Evolutionary conservation across 2,329 filamentous ascomycete genomes (phyloP), one percentile per base, ranked within the genome.

Genomic region (Byssoonygena ceratinophila): DNA sequence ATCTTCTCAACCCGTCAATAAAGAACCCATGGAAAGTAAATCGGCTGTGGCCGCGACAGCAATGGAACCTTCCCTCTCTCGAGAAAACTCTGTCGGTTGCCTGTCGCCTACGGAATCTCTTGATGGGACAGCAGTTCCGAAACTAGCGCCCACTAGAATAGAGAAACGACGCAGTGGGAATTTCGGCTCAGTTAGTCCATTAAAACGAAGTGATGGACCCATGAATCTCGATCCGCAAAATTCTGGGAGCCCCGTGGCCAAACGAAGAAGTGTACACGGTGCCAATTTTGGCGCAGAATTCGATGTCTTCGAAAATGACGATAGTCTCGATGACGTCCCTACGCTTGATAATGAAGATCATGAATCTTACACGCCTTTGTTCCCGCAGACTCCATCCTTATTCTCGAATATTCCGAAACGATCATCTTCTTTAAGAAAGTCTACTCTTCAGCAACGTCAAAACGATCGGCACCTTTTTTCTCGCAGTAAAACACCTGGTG

Each of bases 151-250:
- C 55, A 70, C 73, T 41, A 69, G 70, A 48, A 68, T 74, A 41
- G 77, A 77, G 56, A 77, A 74, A 65, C 72, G 66, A 59, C 67
- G 72, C 14, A 74, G 71, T 58, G 70, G 69, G 20, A 71, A 64
- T 46, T 69, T 75, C 63, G 69, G 70, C 59, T 69, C 74, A 44
- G 70, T 74, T 4, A 95, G 91, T 65, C 90, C 91, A 4, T 73
- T 97, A 60, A 96, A 97, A 76, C 83, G 92, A 61, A 91, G 85
- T 64, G 91, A 97, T 71, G 84, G 86, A 40, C 84, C 84, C 48
- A 91, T 94, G 85, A 88, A 87, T 62, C 72, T 94, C 46, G 90
- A 94, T 62, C 84, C 87, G 58, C 76, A 82, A 25, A 53, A 39
- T 18, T 36, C 60, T 76, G 85, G 52, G 86, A 86, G 59, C 63